phyloP scores from a whole-genome alignment of 2,329 filamentous ascomycete genomes.

The Penicillium sp. region DNA sequence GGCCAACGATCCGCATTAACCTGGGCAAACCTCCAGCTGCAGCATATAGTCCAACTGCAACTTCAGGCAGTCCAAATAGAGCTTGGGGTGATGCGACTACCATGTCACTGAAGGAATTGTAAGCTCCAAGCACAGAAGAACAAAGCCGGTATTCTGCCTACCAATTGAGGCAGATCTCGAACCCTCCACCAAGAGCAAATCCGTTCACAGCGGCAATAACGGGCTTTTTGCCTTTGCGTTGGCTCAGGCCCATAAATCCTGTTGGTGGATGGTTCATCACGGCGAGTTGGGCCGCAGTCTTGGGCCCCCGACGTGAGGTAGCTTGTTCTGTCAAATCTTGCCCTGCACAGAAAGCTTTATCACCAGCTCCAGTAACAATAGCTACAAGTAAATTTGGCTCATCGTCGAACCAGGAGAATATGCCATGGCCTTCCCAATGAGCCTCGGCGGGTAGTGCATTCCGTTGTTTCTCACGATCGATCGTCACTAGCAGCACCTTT shows the following conservation, averaged over 20 bases:
- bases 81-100: no score
- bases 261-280: no score
- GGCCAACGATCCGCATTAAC: no score
- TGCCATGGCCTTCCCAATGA: constrained; percentile 39
- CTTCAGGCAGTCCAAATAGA: no score
- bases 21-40: no score
- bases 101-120: no score
- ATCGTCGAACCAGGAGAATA: constrained; percentile 44
- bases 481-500: constrained; percentile 5
- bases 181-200: constrained; percentile 70
- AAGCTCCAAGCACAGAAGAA: no score
- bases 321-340: constrained; percentile 32
- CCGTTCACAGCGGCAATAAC: constrained; percentile 77
- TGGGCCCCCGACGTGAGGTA: no score
- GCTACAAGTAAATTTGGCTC: constrained; percentile 42
- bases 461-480: constrained; percentile 39
- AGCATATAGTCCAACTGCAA: no score
- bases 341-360: constrained; percentile 46
- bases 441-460: constrained; percentile 42
- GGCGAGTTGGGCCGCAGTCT: no score
- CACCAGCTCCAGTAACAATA: constrained; percentile 44
- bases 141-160: constrained; percentile 18
- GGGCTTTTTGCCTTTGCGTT: constrained; percentile 64
- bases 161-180: constrained; percentile 91
- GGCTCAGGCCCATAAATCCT: constrained; percentile 39